Evolutionary conservation across 352 stramenopile species (phyloP), one percentile per base, ranked within the genome.

Genomic region (Globisporangium middletonii): DNA sequence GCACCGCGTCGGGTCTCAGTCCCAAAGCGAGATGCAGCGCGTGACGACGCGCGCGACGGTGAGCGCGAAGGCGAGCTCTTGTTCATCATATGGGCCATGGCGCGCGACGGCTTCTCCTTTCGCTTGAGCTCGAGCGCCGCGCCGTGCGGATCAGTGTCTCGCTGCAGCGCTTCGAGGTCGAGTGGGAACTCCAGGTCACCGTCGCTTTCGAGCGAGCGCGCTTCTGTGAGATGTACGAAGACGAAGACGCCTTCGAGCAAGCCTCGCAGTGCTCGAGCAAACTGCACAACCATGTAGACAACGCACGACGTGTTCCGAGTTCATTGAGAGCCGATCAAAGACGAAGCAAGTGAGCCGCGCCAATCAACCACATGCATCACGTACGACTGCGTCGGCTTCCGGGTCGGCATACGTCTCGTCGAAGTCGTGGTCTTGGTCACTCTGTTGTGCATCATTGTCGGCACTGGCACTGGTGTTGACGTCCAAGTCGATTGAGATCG

Each of bases 1-100:
- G 30, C 30, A 35, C 30, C 30, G 30, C 30, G 30, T 35, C 30
- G 4, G 11, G 55, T 63, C 2, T 57, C 51, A 0, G 58, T 67
- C 16, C 60, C 72, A 44, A 76, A 58, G 11, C 63, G 73, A 41
- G 71, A 78, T 16, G 66, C 59, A 8, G 62, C 60, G 1, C 55
- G 61, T n/a, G 72, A 77, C 5, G 72, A 76, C 6, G 68, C 59
- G n/a, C 64, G 64, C 41, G 69, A 77, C 12, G 50, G 53, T 7
- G 69, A 55, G 30, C 72, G 64, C 41, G 69, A 77, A 16, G 50
- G 53, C 9, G 69, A 55, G 30, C 72, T 42, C 1, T 53, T 65
- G n/a, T 51, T 65, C 18, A 42, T 42, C 33, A 46, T 55, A 27
- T 61, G 33, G 9, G 53, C 46, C 46, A 41, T 37, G 13, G 23